A percentile compares a stretch with the other conserved stretches of the same genome.
Evolutionary conservation across 148 eudicot species (phyloP).

Genomic region (Amaranthus hypochondriacus): DNA sequence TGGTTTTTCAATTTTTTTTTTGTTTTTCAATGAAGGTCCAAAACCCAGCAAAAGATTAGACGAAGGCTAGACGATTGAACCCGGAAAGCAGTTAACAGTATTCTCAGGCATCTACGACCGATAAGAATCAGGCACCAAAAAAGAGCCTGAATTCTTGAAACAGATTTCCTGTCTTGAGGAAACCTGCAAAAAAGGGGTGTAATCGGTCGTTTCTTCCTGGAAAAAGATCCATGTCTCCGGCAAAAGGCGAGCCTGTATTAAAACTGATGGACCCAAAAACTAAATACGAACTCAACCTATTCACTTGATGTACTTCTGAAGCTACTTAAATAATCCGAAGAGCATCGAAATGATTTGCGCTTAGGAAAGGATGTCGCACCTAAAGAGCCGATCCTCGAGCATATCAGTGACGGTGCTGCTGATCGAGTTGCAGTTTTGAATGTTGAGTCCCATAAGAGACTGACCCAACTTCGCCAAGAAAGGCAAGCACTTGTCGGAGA

Average conservation of each 20-base stretch:
- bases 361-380: slow-evolving; percentile 71
- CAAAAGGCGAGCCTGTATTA: slow-evolving; percentile 26
- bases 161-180: slow-evolving; percentile 43
- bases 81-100: slow-evolving; percentile 29
- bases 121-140: slow-evolving; percentile 28
- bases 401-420: slow-evolving; percentile 42
- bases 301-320: slow-evolving; percentile 24
- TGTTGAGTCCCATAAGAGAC: slow-evolving; percentile 61
- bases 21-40: slow-evolving; percentile 21
- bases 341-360: background rate
- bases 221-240: slow-evolving; percentile 44
- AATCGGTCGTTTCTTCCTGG: slow-evolving; percentile 39
- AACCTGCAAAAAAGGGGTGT: slow-evolving; percentile 55
- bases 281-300: slow-evolving; percentile 20
- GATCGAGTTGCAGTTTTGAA: slow-evolving; percentile 59
- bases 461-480: slow-evolving; percentile 52
- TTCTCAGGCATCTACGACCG: slow-evolving; percentile 44
- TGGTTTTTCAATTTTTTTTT: background rate
- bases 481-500: slow-evolving; percentile 56
- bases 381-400: slow-evolving; percentile 47
- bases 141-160: slow-evolving; percentile 46
- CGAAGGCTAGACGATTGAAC: slow-evolving; percentile 23
- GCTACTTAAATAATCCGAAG: slow-evolving; percentile 14
- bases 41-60: slow-evolving; percentile 33
- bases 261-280: slow-evolving; percentile 62